Base-by-base conservation (phyloP, 2,329 filamentous ascomycete species). In the Fusarium newnesense region DNA sequence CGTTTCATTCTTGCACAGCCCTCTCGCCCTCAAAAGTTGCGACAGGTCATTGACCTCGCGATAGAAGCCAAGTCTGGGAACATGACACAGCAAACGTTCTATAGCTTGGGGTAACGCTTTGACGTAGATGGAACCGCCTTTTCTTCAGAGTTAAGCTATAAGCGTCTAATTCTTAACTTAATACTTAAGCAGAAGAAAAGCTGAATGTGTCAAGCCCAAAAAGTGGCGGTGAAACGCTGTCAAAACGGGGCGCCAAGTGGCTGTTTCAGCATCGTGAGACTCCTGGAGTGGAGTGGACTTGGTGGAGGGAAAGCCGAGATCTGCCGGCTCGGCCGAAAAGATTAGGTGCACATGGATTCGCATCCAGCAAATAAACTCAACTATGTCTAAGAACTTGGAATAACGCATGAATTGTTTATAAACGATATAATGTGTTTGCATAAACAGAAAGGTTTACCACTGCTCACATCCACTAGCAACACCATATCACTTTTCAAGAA, bases 1-100 rank as follows among this genome's bases (percentile, higher is more conserved):
- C 42, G 56, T 59, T 37, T 59, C 56, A 59, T 50, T 50, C 24
- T 11, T 59, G 42, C 32, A 59, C 24, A n/a, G 56, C 56, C 56
- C 30, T n/a, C 40, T 6, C 5, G 1, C 26, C 10, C 11, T 21
- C 50, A 26, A 28, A 21, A 28, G 18, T n/a, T 16, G 40, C 40
- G 43, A 37, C n/a, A 30, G 32, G 32, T n/a, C 9, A 37, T 1
- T 28, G 32, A 30, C n/a, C 9, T 50, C 42, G 15, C 24, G 26
- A 37, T n/a, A 19, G 9, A 15, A n/a, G 37, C 52, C 53, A 42
- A 57, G 30, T 19, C 26, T 57, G 26, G 12, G 7, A 37, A 21
- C 34, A 8, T 50, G 56, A 50, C 16, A 50, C 56, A 50, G 1
- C 10, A n/a, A 28, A 15, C 8, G 54, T 49, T 30, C 40, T 49